Base-by-base conservation (phyloP, 2,329 filamentous ascomycete species). In the Cercospora brassicicola region DNA sequence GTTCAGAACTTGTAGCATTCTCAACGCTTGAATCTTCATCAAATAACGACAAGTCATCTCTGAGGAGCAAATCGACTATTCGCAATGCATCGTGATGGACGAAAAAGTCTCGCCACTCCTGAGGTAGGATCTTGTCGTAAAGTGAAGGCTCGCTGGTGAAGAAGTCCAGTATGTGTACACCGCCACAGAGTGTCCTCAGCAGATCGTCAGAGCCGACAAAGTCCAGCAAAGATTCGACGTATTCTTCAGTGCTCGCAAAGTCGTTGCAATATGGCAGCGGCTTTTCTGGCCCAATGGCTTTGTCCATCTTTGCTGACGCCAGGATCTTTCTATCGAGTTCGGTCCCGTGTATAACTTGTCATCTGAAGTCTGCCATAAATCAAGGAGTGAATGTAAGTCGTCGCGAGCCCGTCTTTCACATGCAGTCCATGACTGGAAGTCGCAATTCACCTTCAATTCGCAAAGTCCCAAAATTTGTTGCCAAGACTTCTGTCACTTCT, bases 91-190 rank as follows among this genome's bases (percentile, higher is more conserved):
- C 87, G 76, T 88, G 87, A 18, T 85, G 80, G 39, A 90, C 81
- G 72, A 98, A 89, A 81, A 93, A 98, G 0, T 83, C 77, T 71
- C 92, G 88, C 95, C 95, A 99, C 79, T 93, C 89, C 68, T 86
- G 78, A 0, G 93, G 92, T 1, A 99, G 80, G 1, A 94, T 86
- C 1, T 86, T 84, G 62, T 90, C 87, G 78, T 97, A 99, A 0
- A 97, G 85, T 71, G 93, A 91, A 4, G 93, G 92, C 59, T 93
- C 88, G 51, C 88, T 88, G 2, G 93, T 97, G 81, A 97, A 93
- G 81, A 99, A 98, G 79, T 99, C 95, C 66, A 98, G 85, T 70
- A 99, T 94, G 77, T 99, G 95, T 0, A 98, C 92, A n/a, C 94
- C 94, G 64, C 95, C 95, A 77, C 93, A 97, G n/a, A 99, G 85